Evolutionary conservation across 768 basidiomycete species (phyloP).

Genomic region (Naganishia vaughanmartiniae): DNA sequence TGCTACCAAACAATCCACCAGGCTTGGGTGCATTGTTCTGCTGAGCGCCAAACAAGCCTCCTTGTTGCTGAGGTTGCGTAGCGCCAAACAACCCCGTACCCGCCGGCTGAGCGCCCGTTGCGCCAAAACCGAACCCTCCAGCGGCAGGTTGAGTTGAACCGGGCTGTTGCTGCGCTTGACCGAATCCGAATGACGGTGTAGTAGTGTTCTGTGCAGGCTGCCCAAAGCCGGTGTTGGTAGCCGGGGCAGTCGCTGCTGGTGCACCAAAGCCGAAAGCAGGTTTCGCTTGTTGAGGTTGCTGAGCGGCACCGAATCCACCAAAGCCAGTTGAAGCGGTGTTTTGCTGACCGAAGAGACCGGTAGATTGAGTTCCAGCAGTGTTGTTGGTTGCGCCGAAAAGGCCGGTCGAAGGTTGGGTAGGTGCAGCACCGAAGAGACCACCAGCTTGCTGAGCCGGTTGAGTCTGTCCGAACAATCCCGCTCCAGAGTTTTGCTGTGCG

Average conservation of each 20-base stretch:
- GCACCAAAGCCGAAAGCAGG: slow-evolving; percentile 30
- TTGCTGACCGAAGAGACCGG: slow-evolving; percentile 51
- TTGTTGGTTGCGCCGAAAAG: slow-evolving; percentile 25
- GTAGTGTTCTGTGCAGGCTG: slow-evolving; percentile 34
- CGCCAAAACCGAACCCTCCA: slow-evolving; percentile 44
- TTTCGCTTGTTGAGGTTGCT: slow-evolving; percentile 26
- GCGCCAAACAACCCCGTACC: slow-evolving; percentile 38
- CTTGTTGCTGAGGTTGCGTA: slow-evolving; percentile 27
- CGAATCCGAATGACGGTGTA: slow-evolving; percentile 35
- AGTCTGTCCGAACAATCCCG: slow-evolving; percentile 33
- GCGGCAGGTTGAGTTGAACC: slow-evolving; percentile 37
- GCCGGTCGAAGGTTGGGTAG: slow-evolving; percentile 19
- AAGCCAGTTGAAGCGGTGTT: slow-evolving; percentile 38
- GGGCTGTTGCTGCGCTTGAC: slow-evolving; percentile 32
- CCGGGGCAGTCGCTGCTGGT: slow-evolving; percentile 26
- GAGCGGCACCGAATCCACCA: slow-evolving; percentile 53
- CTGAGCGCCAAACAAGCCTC: slow-evolving; percentile 28
- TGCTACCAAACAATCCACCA: slow-evolving; percentile 36
- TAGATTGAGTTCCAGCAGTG: slow-evolving; percentile 22
- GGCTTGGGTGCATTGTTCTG: slow-evolving; percentile 43
- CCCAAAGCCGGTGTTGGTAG: slow-evolving; percentile 43
- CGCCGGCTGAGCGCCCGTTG: slow-evolving; percentile 37
- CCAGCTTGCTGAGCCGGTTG: slow-evolving; percentile 33
- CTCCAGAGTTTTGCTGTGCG: slow-evolving; percentile 37
- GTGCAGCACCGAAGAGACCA: slow-evolving; percentile 55